Percentiles rank a stretch among this genome's conserved stretches.
Evolutionary conservation across 1,284 basidiomycete species (phyloP).

Genomic region (Xerocomus tenax): DNA sequence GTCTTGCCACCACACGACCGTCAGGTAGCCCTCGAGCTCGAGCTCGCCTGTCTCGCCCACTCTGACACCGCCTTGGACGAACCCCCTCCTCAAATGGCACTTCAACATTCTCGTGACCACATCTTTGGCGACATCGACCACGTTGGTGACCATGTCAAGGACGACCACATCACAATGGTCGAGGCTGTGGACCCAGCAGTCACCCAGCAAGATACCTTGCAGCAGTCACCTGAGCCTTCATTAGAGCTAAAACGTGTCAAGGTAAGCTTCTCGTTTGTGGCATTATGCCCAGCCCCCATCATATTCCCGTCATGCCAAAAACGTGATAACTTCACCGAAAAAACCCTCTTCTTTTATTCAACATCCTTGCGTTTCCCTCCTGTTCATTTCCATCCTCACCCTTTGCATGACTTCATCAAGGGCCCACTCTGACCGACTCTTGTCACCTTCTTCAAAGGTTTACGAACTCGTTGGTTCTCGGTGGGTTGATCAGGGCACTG

Average conservation of each 20-base stretch:
- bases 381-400: conserved; percentile 20
- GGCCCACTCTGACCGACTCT: conserved; percentile 26
- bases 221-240: conserved; percentile 30
- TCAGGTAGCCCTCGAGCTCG: conserved; percentile 25
- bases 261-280: conserved; percentile 27
- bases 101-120: conserved; percentile 30
- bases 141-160: conserved; percentile 30
- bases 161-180: conserved; percentile 30
- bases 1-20: conserved; percentile 25
- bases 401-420: conserved; percentile 31
- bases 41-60: conserved; percentile 27
- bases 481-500: conserved; percentile 92
- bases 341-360: conserved; percentile 16
- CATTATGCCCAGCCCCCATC: conserved; percentile 13
- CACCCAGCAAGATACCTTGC: conserved; percentile 32
- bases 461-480: conserved; percentile 83
- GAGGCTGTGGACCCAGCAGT: conserved; percentile 32
- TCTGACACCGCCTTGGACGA: conserved; percentile 25
- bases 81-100: conserved; percentile 23
- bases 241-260: conserved; percentile 38
- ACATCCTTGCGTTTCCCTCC: conserved; percentile 12
- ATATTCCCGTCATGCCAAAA: conserved; percentile 22
- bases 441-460: conserved; percentile 48
- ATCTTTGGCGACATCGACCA: conserved; percentile 32
- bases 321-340: conserved; percentile 18